Evolutionary conservation across 495 filamentous ascomycete species (phyloP).

Genomic region (Penicillium soppii): DNA sequence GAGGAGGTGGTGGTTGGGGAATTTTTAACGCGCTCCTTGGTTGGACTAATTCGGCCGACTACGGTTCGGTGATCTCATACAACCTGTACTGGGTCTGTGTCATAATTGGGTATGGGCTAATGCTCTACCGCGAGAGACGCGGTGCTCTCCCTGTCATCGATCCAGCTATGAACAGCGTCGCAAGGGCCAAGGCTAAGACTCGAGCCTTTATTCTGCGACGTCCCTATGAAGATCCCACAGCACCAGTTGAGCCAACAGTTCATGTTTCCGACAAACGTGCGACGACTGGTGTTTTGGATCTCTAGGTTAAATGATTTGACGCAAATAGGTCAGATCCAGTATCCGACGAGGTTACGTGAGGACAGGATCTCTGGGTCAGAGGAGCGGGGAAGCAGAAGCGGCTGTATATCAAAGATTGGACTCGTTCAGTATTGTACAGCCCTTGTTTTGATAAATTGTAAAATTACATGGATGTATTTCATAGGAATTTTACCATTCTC

Average conservation of each 20-base stretch:
- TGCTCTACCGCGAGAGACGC: constrained; percentile 26
- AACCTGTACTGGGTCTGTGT: constrained; percentile 75
- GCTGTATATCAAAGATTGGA: too few species aligned
- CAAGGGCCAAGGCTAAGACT: constrained; percentile 12
- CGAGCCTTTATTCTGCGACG: constrained; percentile 24
- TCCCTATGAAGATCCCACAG: constrained; percentile 8
- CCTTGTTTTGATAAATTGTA: background rate
- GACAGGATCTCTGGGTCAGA: background rate
- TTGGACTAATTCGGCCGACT: constrained; percentile 88
- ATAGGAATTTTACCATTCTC: background rate
- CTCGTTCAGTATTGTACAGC: too few species aligned
- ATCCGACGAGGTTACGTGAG: background rate
- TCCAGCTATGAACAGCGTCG: constrained; percentile 12
- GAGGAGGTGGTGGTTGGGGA: constrained; percentile 82
- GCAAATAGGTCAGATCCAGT: background rate
- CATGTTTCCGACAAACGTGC: background rate
- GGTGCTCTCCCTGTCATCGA: constrained; percentile 25
- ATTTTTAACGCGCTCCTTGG: constrained; percentile 83
- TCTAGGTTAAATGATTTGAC: background rate
- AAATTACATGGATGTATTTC: background rate
- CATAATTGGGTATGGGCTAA: constrained; percentile 22
- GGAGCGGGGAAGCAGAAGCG: background rate
- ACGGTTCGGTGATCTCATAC: constrained; percentile 77
- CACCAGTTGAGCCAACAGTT: background rate
- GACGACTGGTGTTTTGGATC: background rate